Base-by-base conservation (phyloP, 1,284 basidiomycete genomes). In the Moesziomyces aphidis region DNA sequence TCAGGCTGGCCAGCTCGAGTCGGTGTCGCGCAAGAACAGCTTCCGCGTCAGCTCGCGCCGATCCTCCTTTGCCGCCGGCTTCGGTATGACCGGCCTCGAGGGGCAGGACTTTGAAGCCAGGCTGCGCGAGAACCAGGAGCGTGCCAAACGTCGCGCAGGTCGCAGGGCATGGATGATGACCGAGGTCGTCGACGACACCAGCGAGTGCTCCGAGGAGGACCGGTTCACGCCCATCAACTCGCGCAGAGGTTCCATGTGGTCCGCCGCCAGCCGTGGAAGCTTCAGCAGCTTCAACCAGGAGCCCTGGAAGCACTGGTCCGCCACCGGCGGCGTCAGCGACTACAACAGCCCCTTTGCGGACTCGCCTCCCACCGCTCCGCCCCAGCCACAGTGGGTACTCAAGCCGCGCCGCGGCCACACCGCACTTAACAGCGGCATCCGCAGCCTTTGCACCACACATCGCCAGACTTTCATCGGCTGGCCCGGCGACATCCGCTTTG, bases 401-500 rank as follows among this genome's bases (percentile, higher is more conserved):
- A 86, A 89, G 11, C 89, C 91, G 4, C 89, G 95, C 42, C 91
- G 94, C 61, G 96, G 95, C 23, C 96, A 99, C 85, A 90, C 93
- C 6, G 96, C 96, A 9, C 94, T 99, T 92, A 92, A 96, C 76
- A 92, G 91, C 52, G 96, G 97, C 42, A 95, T 98, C 80, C 90
- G 91, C 61, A 92, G 91, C 5, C 89, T 99, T 48, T 89, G 91
- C 13, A 86, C 89, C 15, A 91, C 92, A 0, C 93, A 96, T 85
- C 91, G 94, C 73, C 94, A 99, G 87, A 86, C 97, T 73, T 90
- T 97, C 79, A 89, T 98, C 50, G 96, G 94, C 28, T 97, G 95
- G 92, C 93, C 93, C 0, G 96, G 95, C 44, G 94, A 97, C 76
- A 88, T 98, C 66, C 85, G 89, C 50, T 82, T 80, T 63, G 78